Percentiles rank a stretch among this genome's conserved stretches.
These are phyloP conservation scores for Luvunga scandens DNA, from an alignment of 345 rosid species.

Conservation along the genomic window DNA sequence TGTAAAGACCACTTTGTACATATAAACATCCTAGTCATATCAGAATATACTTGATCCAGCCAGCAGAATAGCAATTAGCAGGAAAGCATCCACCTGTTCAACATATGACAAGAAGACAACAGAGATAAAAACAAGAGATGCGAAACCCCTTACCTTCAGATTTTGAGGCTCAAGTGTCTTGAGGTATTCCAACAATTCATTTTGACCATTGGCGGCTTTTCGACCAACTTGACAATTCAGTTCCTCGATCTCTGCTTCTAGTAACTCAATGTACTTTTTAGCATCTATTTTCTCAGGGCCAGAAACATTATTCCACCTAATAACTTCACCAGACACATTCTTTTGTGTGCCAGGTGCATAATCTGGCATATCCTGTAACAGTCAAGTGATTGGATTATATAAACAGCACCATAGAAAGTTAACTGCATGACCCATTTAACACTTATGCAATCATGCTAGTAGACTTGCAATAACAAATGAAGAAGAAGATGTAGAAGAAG, in stretches of 20 bases:
- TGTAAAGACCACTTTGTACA: neutral
- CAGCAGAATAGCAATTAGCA: neutral
- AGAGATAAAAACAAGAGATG: neutral
- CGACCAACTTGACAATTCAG: conserved; percentile 70
- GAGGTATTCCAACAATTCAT: conserved; percentile 85
- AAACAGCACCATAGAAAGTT: conserved; percentile 12
- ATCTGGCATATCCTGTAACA: conserved; percentile 56
- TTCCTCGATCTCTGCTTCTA: conserved; percentile 96
- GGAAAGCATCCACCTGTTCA: neutral
- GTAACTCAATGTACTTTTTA: conserved; percentile 80
- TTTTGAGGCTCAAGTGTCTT: conserved; percentile 94
- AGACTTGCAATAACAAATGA: neutral
- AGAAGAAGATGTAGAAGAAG: neutral
- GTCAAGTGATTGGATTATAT: conserved; percentile 6
- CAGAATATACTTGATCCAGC: neutral
- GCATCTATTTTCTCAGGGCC: conserved; percentile 93
- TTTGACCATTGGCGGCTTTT: conserved; percentile 63
- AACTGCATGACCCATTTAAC: neutral
- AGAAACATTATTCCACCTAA: conserved; percentile 84
- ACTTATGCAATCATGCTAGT: neutral
- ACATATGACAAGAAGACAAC: neutral
- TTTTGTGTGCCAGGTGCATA: conserved; percentile 96
- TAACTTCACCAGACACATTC: conserved; percentile 90
- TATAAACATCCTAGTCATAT: neutral
- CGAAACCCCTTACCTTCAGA: conserved; percentile 59